Percentiles rank a stretch among this genome's conserved stretches.
phyloP scores from a whole-genome alignment of 768 basidiomycete genomes.

The Dioszegia aurantiaca region DNA sequence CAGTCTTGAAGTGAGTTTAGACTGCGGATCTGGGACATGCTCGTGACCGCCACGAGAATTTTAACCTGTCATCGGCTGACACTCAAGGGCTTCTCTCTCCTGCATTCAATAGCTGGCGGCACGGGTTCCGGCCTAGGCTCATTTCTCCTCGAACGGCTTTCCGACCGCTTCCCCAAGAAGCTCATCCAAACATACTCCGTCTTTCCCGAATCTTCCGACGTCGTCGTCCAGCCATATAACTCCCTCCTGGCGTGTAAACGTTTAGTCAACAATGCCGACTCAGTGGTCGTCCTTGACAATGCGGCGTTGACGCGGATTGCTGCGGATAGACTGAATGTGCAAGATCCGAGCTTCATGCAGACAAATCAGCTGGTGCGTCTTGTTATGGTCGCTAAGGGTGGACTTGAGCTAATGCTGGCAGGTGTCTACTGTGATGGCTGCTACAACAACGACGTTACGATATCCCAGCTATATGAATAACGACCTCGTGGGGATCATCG shows the following conservation, averaged over 20 bases:
- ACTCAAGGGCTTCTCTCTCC: conserved; percentile 89
- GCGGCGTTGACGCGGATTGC: conserved; percentile 89
- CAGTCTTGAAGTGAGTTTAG: conserved; percentile 73
- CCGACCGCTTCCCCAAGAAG: conserved; percentile 98
- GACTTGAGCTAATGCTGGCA: conserved; percentile 46
- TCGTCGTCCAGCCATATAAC: conserved; percentile 98
- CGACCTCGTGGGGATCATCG: conserved; percentile 93
- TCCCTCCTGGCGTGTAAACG: conserved; percentile 88
- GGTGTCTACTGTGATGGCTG: conserved; percentile 97
- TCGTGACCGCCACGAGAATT: too few species aligned
- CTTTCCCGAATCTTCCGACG: conserved; percentile 87
- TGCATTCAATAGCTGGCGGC: conserved; percentile 98
- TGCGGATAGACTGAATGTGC: conserved; percentile 82
- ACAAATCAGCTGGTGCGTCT: conserved; percentile 51
- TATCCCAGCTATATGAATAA: conserved; percentile 99
- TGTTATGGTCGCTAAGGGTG: neutral
- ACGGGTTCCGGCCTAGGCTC: conserved; percentile 98
- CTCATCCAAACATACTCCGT: conserved; percentile 98
- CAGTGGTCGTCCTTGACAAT: conserved; percentile 95
- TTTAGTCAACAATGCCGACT: conserved; percentile 92
- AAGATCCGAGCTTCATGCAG: conserved; percentile 57
- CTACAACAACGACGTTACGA: conserved; percentile 91
- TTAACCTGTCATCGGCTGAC: too few species aligned
- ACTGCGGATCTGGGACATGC: too few species aligned
- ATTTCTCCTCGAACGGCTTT: conserved; percentile 91